Base-by-base conservation (phyloP, 176 grass and related monocot species). In the Thalia dealbata region DNA sequence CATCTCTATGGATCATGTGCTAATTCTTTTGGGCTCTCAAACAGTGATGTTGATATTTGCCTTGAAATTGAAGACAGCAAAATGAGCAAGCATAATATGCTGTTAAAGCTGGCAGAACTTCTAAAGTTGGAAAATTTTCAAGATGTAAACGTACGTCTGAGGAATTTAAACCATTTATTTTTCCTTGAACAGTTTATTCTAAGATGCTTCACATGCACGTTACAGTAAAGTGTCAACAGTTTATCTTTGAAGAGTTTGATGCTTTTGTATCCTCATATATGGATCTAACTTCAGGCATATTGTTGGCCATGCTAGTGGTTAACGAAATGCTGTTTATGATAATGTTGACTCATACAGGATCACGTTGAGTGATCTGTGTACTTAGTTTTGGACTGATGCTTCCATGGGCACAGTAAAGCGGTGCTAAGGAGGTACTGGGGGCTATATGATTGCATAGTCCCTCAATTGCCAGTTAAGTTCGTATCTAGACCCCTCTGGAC, bases 1-100 rank as follows among this genome's bases (percentile, higher is more conserved):
- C 84, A 91, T 50, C 84, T 91, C 52, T 91, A 84, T 38, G 88
- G 84, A 35, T 91, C 88, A 7, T 91, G 88, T 28, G 82, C 76
- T n/a, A 91, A 84, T 72, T 84, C 88, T 0, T 91, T 87, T n/a
- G 84, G 82, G 0, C 76, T 78, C 3, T 68, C 79, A 0, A 77
- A 80, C 7, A 91, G 84, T 0, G 84, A 91, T 42, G 54, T 91
- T 0, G 84, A 91, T 22, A 82, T 91, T 30, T 91, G 88, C 56
- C 76, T 91, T 61, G 52, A 83, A 9, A 80, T 84, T 56, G 84
- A 82, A 4, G 54, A 42, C 19, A 61, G 25, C 62, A n/a, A 2
- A 0, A 79, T 61, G 0, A 62, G 50, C 16, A 28, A 12, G 2
- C 62, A 65, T 9, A 69, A 84, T 6, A 56, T 84, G 29, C 63